phyloP scores from a whole-genome alignment of 2,329 filamentous ascomycete species.

The Gnomoniopsis smithogilvyi region DNA sequence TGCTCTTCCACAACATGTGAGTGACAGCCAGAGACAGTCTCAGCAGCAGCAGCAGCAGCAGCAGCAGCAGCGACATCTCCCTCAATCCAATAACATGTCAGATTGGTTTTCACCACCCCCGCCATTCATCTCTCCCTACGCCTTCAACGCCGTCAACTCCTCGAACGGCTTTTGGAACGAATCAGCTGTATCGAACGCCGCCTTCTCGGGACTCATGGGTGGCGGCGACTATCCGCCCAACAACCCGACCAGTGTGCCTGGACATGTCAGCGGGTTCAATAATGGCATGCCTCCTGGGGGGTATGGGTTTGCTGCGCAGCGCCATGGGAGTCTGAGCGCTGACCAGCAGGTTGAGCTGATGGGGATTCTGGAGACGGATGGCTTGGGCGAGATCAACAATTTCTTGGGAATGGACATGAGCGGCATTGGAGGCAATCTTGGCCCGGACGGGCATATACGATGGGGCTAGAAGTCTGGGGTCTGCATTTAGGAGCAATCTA shows the following conservation, averaged over 20 bases:
- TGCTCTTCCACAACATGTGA: slow-evolving; percentile 31
- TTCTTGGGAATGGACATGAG: slow-evolving; percentile 47
- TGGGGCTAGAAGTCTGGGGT: slow-evolving; percentile 10
- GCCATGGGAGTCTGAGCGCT: slow-evolving; percentile 69
- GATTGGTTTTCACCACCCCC: slow-evolving; percentile 53
- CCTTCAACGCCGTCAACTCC: slow-evolving; percentile 39
- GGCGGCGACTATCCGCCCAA: slow-evolving; percentile 10
- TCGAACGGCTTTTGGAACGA: slow-evolving; percentile 37
- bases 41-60: slow-evolving; percentile 30
- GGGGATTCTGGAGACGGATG: slow-evolving; percentile 71
- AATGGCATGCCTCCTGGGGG: slow-evolving; percentile 17
- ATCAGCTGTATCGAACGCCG: slow-evolving; percentile 23
- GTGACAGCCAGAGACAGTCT: slow-evolving; percentile 19
- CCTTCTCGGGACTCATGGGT: slow-evolving; percentile 23
- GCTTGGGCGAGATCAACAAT: slow-evolving; percentile 58
- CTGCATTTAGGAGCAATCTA: not conserved
- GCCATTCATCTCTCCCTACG: slow-evolving; percentile 51
- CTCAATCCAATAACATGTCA: slow-evolving; percentile 36
- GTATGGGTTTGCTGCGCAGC: slow-evolving; percentile 39
- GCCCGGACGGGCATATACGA: slow-evolving; percentile 14
- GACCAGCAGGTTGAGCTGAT: slow-evolving; percentile 82
- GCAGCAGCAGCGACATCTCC: slow-evolving; percentile 43
- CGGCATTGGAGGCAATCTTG: slow-evolving; percentile 21
- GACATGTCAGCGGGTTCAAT: slow-evolving; percentile 12
- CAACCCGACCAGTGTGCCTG: slow-evolving; percentile 14